Conservation (phyloP, 2,329 filamentous ascomycete genomes). For the Tolypocladium pustulatum region DNA sequence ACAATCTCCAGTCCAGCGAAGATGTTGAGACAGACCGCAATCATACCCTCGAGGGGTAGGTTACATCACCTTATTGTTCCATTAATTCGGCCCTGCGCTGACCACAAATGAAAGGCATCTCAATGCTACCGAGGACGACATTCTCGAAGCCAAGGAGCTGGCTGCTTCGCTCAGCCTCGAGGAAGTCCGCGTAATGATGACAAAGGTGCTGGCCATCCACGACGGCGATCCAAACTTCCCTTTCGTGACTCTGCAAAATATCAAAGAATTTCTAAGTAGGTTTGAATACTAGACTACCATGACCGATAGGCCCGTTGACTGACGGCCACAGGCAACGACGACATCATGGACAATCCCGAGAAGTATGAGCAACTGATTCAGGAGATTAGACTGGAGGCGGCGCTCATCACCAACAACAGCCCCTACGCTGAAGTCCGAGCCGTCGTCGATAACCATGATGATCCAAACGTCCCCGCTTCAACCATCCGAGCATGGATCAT, state of each 20-base stretch:
- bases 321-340: constrained; percentile 13
- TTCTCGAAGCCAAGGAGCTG: constrained; percentile 29
- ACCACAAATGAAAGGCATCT: constrained; percentile 8
- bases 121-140: constrained; percentile 29
- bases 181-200: constrained; percentile 21
- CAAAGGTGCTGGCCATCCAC: constrained; percentile 21
- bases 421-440: constrained; percentile 46
- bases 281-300: not conserved
- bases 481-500: constrained; percentile 43
- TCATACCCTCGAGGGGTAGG: not conserved
- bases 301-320: not conserved
- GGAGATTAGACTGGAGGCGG: constrained; percentile 42
- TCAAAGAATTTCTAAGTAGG: constrained; percentile 22
- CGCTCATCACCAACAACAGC: constrained; percentile 40
- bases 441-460: constrained; percentile 43
- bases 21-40: not conserved
- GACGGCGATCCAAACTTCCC: constrained; percentile 28
- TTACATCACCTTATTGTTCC: not conserved
- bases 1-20: not conserved
- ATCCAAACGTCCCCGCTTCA: constrained; percentile 33
- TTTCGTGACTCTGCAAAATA: constrained; percentile 21
- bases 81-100: not conserved
- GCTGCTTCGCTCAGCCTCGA: constrained; percentile 24
- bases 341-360: constrained; percentile 22
- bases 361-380: constrained; percentile 28